phyloP scores from a whole-genome alignment of 371 early-diverging fungal species.

The Rhizopus microsporus region DNA sequence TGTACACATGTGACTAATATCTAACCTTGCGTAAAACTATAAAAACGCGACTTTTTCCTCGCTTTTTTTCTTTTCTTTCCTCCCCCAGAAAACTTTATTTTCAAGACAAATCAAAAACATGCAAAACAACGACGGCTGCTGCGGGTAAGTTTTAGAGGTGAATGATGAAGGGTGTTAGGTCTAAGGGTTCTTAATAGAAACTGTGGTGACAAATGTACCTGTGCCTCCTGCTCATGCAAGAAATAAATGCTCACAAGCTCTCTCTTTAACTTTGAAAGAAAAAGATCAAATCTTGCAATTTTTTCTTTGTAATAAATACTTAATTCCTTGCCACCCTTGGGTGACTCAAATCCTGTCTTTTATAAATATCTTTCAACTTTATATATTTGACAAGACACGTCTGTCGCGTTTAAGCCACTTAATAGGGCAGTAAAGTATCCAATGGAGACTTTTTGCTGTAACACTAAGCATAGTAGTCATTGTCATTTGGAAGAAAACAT shows the following conservation, averaged over 20 bases:
- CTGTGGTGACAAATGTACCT: slow-evolving; percentile 24
- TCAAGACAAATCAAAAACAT: slow-evolving; percentile 17
- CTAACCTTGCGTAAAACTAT: not conserved
- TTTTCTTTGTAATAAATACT: slow-evolving; percentile 3
- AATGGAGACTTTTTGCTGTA: slow-evolving; percentile 25
- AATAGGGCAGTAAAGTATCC: slow-evolving; percentile 39
- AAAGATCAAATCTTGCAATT: not conserved
- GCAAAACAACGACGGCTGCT: slow-evolving; percentile 34
- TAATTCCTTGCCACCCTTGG: slow-evolving; percentile 17
- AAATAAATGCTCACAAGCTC: slow-evolving; percentile 10
- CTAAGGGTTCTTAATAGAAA: slow-evolving; percentile 3
- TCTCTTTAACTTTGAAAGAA: not conserved
- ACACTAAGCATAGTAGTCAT: slow-evolving; percentile 50
- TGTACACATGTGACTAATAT: no score
- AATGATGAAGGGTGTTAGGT: not conserved
- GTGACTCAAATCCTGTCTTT: slow-evolving; percentile 23
- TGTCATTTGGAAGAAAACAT: slow-evolving; percentile 51
- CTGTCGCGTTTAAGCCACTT: slow-evolving; percentile 32
- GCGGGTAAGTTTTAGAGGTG: slow-evolving; percentile 22
- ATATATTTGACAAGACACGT: slow-evolving; percentile 31
- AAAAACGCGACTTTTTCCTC: slow-evolving; percentile 17
- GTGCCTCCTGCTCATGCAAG: slow-evolving; percentile 26
- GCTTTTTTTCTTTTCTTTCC: slow-evolving; percentile 52
- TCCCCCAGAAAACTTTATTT: slow-evolving; percentile 2
- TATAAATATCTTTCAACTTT: slow-evolving; percentile 35